Evolutionary conservation across 23 red algal species (phyloP).

Genomic region (Gracilaria domingensis): DNA sequence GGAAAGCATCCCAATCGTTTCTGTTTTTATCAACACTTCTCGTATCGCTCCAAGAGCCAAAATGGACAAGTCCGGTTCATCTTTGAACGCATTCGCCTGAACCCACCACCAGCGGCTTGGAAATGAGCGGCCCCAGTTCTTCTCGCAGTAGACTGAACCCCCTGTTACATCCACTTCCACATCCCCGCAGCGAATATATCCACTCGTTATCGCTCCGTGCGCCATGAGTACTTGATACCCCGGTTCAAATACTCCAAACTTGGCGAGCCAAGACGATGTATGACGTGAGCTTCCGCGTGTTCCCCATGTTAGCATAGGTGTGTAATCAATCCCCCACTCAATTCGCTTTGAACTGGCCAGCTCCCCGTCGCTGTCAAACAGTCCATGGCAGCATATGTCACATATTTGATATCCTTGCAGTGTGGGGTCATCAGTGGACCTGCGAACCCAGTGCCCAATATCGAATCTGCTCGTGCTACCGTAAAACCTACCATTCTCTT

Average conservation of each 20-base stretch:
- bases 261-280: slow-evolving; percentile 83
- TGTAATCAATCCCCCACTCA: slow-evolving; percentile 62
- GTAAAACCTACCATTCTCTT: slow-evolving; percentile 5
- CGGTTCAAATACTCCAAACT: slow-evolving; percentile 89
- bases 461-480: slow-evolving; percentile 15
- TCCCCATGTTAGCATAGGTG: slow-evolving; percentile 50
- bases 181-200: slow-evolving; percentile 26
- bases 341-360: background rate
- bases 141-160: slow-evolving; percentile 80
- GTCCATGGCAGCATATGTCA: slow-evolving; percentile 9
- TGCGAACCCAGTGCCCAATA: slow-evolving; percentile 47
- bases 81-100: slow-evolving; percentile 66
- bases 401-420: slow-evolving; percentile 55
- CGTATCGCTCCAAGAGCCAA: slow-evolving; percentile 71
- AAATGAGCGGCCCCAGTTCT: slow-evolving; percentile 96
- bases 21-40: slow-evolving; percentile 32
- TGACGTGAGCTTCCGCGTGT: slow-evolving; percentile 19
- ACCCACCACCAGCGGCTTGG: slow-evolving; percentile 94
- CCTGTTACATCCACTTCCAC: slow-evolving; percentile 41
- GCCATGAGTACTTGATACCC: slow-evolving; percentile 94
- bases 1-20: slow-evolving; percentile 73
- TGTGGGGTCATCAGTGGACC: background rate
- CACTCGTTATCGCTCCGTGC: slow-evolving; percentile 53
- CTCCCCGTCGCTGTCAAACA: slow-evolving; percentile 21
- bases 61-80: slow-evolving; percentile 65